Base-by-base conservation (phyloP, 805 yeast genomes). In the Komagataella kurtzmanii region DNA sequence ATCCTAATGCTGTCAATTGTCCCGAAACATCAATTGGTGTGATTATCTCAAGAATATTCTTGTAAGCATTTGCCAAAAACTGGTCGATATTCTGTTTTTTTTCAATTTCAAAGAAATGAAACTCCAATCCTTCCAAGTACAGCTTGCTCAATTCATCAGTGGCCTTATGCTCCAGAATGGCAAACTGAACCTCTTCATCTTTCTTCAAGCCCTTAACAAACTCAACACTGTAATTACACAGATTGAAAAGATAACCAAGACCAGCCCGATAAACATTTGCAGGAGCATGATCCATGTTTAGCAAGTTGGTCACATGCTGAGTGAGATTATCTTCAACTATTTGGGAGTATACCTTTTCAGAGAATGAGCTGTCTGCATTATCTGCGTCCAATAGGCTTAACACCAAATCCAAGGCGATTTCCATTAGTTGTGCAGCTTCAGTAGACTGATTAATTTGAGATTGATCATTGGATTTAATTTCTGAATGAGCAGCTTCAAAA, bases 291-390 rank as follows among this genome's bases (percentile, higher is more conserved):
- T 69, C 60, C 62, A 69, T 65, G 46, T 61, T 60, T 47, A 76
- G 61, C 48, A 74, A 59, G 44, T 65, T 66, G 10, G 67, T 54
- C 1, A 72, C 69, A 36, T 75, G 68, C 2, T 58, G 58, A 45
- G 74, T 59, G 1, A 75, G 65, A 0, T 54, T 54, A 17, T 52
- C 53, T 3, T 30, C 7, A 12, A 46, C n/a, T 7, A 52, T 14
- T 7, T 57, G 56, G 5, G 65, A 50, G 30, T 69, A 53, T 6
- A 76, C 56, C 4, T 69, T 65, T 23, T 70, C 69, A 50, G 79
- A 72, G n/a, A 85, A 74, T n/a, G 60, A 55, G 3, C 75, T 80
- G 21, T 79, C 82, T 7, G 84, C 76, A 10, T 82, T 76, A 58
- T 81, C 77, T 18, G 83, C 40, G 14, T 30, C 40, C 40, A 30